phyloP scores from a whole-genome alignment of 2,329 filamentous ascomycete genomes.

The Colletotrichum kahawae region DNA sequence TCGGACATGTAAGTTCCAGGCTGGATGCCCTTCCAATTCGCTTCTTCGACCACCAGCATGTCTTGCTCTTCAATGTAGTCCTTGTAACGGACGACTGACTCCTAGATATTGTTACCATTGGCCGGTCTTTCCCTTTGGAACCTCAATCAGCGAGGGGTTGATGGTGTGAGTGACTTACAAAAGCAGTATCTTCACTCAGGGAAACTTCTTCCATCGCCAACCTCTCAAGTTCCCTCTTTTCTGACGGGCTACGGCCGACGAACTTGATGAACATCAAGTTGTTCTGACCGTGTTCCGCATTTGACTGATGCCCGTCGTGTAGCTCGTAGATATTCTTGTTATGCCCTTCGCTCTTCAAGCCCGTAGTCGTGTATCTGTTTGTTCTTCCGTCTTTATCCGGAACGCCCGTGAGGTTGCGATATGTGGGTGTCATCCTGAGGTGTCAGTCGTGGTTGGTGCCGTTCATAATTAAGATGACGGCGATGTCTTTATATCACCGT shows the following conservation, averaged over 20 bases:
- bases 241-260: not conserved
- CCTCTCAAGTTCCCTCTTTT: not conserved
- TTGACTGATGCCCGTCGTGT: not conserved
- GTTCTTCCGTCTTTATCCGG: not conserved
- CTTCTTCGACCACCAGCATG: not conserved
- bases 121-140: rapidly evolving
- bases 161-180: not conserved
- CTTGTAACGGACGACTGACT: not conserved
- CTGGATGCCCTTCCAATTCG: not conserved
- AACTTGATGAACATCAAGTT: not conserved
- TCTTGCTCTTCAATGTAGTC: not conserved
- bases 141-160: not conserved
- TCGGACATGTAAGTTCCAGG: not conserved
- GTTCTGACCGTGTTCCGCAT: not conserved
- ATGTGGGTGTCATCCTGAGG: not conserved
- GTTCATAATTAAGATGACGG: not conserved
- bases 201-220: not conserved
- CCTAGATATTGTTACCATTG: not conserved
- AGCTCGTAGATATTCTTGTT: not conserved
- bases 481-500: not conserved
- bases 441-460: not conserved
- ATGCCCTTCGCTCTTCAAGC: not conserved
- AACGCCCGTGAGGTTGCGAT: not conserved
- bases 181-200: not conserved
- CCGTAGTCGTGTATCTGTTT: not conserved